phyloP scores from a whole-genome alignment of 345 rosid species.

The Fremontodendron californicum region DNA sequence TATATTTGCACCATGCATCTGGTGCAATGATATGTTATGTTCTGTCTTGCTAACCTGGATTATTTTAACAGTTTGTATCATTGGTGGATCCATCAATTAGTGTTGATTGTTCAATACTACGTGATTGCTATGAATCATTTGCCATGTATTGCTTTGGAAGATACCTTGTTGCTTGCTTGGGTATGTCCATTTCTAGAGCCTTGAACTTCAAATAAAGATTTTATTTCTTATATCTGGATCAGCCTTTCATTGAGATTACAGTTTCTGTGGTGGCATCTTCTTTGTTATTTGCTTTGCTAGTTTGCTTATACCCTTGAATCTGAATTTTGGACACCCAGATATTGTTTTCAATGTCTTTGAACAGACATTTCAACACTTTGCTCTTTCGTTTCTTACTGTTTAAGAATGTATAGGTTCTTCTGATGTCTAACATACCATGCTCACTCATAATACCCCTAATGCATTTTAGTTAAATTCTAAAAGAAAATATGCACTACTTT shows the following conservation, averaged over 20 bases:
- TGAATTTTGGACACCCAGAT: background rate
- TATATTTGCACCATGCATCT: background rate
- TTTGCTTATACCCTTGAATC: background rate
- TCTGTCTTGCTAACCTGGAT: slow-evolving; percentile 6
- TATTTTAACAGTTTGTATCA: slow-evolving; percentile 65
- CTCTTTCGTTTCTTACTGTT: background rate
- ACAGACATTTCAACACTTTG: too few relatives aligned
- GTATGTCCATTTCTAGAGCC: slow-evolving; percentile 36
- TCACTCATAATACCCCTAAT: background rate
- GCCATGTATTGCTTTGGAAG: slow-evolving; percentile 99
- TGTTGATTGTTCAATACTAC: slow-evolving; percentile 75
- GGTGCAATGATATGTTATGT: background rate
- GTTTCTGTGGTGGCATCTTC: background rate
- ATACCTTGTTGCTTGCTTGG: slow-evolving; percentile 95
- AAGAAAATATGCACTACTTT: background rate
- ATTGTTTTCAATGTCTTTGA: background rate
- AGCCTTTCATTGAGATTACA: background rate
- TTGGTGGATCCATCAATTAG: slow-evolving; percentile 86
- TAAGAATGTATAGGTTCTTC: background rate
- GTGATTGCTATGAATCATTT: slow-evolving; percentile 98
- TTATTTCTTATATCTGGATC: background rate
- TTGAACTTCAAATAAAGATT: background rate
- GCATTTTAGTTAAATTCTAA: background rate
- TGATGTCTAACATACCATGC: background rate
- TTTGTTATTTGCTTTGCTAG: background rate